Evolutionary conservation across 352 stramenopile genomes (phyloP), one percentile per base, ranked within the genome.

Genomic region (Phytophthora parvispora): DNA sequence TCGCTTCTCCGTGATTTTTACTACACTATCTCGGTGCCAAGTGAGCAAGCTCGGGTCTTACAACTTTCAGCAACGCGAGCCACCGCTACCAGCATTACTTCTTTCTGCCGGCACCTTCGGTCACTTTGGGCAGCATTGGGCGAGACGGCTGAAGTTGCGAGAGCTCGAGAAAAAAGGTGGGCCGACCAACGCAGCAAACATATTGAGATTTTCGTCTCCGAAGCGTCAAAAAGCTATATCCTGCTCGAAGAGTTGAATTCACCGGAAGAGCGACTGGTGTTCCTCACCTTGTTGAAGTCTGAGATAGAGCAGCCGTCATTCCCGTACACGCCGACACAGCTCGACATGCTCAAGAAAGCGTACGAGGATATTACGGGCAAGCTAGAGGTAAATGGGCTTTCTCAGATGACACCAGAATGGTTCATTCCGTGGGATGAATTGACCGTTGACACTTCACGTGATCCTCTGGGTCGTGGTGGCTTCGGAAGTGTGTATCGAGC

Each of bases 371-470:
- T 59, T 36, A 20, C 20, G 6, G 13, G 32, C n/a, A 48, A 24
- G 2, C 12, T 59, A 1, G 24, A 59, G 9, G 6, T 10, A 4
- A 20, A 36, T 34, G 22, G 22, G 22, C 36, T 60, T 32, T 36
- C 52, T 2, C 7, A 32, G n/a, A n/a, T 60, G 13, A 34, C 34
- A 8, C 52, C 52, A 16, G 32, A 34, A 32, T 59, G 52, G 52
- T 59, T 59, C 32, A 59, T 59, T 13, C 32, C 52, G 13, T 59
- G 32, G 52, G 42, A 59, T 13, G 52, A 59, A 8, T 34, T 59
- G 32, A 48, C 48, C 7, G 6, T 48, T 6, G 52, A 59, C 22
- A 43, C 32, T 13, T 38, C 32, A 12, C 8, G 22, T 20, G 16
- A n/a, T 22, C 3, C 6, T 3, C 10, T 59, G 4, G 52, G 52